A percentile compares a stretch with the other conserved stretches of the same genome.
Conservation (phyloP, 2,329 filamentous ascomycete species). For the Neurospora crassa region DNA sequence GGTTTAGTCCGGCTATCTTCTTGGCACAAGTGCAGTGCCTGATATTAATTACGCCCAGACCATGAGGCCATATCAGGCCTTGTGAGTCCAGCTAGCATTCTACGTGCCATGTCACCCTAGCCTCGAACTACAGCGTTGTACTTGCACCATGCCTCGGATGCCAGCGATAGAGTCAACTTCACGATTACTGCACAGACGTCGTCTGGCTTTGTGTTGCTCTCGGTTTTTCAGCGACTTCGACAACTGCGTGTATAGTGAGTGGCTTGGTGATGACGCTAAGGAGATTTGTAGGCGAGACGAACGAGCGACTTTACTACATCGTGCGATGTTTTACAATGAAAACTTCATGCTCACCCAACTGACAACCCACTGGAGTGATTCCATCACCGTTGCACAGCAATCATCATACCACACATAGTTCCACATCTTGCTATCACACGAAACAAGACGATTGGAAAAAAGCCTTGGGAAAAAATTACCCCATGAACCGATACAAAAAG, state of each 20-base stretch:
- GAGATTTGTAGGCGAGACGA: background rate
- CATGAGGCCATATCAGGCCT: background rate
- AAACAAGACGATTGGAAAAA: no score
- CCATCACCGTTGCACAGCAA: background rate
- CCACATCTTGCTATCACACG: no score
- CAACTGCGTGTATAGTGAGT: background rate
- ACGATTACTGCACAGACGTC: background rate
- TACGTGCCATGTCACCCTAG: background rate
- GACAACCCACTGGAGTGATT: background rate
- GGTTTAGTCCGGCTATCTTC: background rate
- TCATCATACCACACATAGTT: background rate
- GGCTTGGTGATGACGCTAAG: background rate
- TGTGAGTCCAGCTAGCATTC: background rate
- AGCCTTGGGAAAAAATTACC: background rate
- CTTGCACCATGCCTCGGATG: background rate
- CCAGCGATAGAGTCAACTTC: background rate
- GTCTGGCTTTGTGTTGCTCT: background rate
- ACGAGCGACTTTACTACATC: background rate
- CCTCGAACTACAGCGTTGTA: background rate
- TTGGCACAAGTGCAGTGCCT: background rate
- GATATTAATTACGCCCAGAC: background rate
- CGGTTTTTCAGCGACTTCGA: background rate
- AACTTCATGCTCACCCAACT: background rate
- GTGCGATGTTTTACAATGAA: background rate
- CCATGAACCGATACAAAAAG: no score